Conservation (phyloP, 169 alveolate species). For the Cryptosporidium parvum region DNA sequence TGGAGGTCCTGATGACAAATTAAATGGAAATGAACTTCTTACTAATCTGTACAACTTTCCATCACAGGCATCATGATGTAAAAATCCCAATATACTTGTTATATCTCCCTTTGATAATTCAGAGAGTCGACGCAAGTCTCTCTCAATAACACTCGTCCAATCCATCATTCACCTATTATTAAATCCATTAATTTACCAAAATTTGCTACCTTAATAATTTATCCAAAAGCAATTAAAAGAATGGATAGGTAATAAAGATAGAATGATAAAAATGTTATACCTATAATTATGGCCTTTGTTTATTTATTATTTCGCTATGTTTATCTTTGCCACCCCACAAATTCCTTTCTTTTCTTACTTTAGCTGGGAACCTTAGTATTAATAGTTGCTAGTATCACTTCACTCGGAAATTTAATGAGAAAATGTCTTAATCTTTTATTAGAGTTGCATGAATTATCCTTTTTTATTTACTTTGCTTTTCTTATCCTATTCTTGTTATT, state of each 20-base stretch:
- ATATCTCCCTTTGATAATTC: slow-evolving; percentile 72
- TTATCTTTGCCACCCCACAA: slow-evolving; percentile 19
- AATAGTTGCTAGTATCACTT: neutral
- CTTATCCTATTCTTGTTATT: neutral
- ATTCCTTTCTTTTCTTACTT: neutral
- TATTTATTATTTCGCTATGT: neutral
- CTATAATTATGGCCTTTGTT: neutral
- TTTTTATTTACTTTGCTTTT: neutral
- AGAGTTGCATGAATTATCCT: neutral
- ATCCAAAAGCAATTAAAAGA: neutral
- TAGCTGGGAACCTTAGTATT: neutral
- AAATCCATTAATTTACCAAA: neutral
- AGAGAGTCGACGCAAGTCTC: slow-evolving; percentile 74
- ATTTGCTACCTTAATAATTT: neutral
- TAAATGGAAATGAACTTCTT: slow-evolving; percentile 73
- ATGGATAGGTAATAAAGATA: neutral
- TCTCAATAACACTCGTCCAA: slow-evolving; percentile 73
- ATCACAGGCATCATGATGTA: slow-evolving; percentile 74
- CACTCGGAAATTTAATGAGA: neutral
- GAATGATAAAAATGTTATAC: neutral
- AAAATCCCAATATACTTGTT: slow-evolving; percentile 50
- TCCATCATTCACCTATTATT: slow-evolving; percentile 36
- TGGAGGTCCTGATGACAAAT: slow-evolving; percentile 74
- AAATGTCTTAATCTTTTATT: neutral
- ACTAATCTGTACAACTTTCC: slow-evolving; percentile 71